These are phyloP conservation scores for Brassica carinata DNA, from an alignment of 345 rosid species.

Conservation along the genomic window DNA sequence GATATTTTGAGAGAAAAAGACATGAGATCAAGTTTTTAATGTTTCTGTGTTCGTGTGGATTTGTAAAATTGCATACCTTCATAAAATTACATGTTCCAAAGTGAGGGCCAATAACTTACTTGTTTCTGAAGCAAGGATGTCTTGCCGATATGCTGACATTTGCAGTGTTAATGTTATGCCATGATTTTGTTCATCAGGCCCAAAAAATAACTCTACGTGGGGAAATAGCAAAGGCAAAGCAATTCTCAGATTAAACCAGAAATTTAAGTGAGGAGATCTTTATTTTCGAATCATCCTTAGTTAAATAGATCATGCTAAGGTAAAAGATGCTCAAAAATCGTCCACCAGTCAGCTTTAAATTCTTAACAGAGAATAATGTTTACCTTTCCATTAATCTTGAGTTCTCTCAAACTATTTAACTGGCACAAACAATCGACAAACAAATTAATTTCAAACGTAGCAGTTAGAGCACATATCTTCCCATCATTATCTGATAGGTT, in stretches of 20 bases:
- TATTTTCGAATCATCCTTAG: constrained; percentile 6
- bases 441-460: not conserved
- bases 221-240: not conserved
- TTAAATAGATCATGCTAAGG: not conserved
- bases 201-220: too few species aligned
- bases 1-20: too few species aligned
- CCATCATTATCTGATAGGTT: constrained; percentile 12
- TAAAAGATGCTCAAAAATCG: constrained; percentile 16
- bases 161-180: too few species aligned
- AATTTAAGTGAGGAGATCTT: not conserved
- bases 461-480: constrained; percentile 10
- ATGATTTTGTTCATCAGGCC: too few species aligned
- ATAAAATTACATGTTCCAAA: too few species aligned
- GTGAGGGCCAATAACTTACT: too few species aligned
- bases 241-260: too few species aligned
- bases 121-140: too few species aligned
- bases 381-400: constrained; percentile 89
- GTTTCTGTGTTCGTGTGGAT: too few species aligned
- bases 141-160: too few species aligned
- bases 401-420: constrained; percentile 84
- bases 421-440: constrained; percentile 41
- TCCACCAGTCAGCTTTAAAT: not conserved
- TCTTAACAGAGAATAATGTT: not conserved
- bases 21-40: too few species aligned
- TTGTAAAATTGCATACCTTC: too few species aligned